phyloP scores from a whole-genome alignment of 208 protist genomes.

The Chromosphaera perkinsii region DNA sequence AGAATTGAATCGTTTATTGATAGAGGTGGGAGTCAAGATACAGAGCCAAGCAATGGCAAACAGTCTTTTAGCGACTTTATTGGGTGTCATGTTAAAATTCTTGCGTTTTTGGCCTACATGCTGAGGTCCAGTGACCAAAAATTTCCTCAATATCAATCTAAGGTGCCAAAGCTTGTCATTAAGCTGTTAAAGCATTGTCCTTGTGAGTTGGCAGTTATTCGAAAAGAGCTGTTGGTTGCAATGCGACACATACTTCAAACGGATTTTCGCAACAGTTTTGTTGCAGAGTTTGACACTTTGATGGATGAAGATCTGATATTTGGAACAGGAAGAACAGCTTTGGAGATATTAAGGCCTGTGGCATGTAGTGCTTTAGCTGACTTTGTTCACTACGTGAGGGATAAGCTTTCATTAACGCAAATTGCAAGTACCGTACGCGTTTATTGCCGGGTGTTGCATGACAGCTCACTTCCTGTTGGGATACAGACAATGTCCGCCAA shows the following conservation, averaged over 20 bases:
- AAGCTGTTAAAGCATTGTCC: slow-evolving; percentile 55
- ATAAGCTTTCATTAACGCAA: slow-evolving; percentile 50
- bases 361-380: slow-evolving; percentile 64
- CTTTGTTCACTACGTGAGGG: slow-evolving; percentile 54
- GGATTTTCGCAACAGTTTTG: slow-evolving; percentile 60
- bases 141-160: slow-evolving; percentile 44
- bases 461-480: slow-evolving; percentile 51
- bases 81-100: slow-evolving; percentile 64
- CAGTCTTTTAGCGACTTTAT: slow-evolving; percentile 55
- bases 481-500: slow-evolving; percentile 71
- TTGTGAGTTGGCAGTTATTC: slow-evolving; percentile 39
- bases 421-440: slow-evolving; percentile 59
- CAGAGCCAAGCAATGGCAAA: background rate
- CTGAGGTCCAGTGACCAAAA: slow-evolving; percentile 47
- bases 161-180: slow-evolving; percentile 61
- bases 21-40: slow-evolving; percentile 36
- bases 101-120: slow-evolving; percentile 71
- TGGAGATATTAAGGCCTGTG: slow-evolving; percentile 60
- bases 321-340: slow-evolving; percentile 44
- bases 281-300: slow-evolving; percentile 59
- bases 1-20: slow-evolving; percentile 37
- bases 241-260: slow-evolving; percentile 66
- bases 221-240: slow-evolving; percentile 64
- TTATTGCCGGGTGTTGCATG: slow-evolving; percentile 67
- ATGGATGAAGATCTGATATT: slow-evolving; percentile 63